Base-by-base conservation (phyloP, 495 filamentous ascomycete species). In the Hypoxylon cercidicola region DNA sequence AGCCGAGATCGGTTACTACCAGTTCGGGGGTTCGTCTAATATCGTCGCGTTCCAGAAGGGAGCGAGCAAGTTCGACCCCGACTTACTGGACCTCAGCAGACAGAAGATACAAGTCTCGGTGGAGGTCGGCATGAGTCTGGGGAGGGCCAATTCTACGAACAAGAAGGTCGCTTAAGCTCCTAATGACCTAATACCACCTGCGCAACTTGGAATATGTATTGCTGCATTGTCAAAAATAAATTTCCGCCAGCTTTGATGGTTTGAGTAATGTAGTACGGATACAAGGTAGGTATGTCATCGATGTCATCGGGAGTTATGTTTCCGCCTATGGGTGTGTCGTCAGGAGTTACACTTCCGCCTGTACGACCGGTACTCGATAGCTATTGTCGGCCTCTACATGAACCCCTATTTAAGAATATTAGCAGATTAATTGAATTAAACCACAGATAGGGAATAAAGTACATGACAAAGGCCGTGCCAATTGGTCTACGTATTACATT, bases 1-100 rank as follows among this genome's bases (percentile, higher is more conserved):
- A 4, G 83, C 89, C 10, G 71, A 88, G 67, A 77, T 84, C 44
- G 87, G 87, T 7, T 89, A 87, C 84, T 90, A 90, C 67, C 88
- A 90, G 65, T 90, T 86, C 73, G 87, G 88, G 10, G 88, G 88
- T 5, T 84, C 80, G 5, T 85, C 81, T 9, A 80, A 88, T 66
- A 86, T 83, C 59, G 63, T 90, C 57, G 60, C 90, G 1, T 89
- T 90, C 30, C 55, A 73, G 15, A 68, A 73, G 51, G 73, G 64
- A 11, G 69, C 49, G 11, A 55, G 73, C 25, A 67, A 66, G 59
- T 54, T 79, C 0, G 59, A 50, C 15, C 43, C 64, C 3, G 69
- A 77, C 5, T 82, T 86, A 53, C 84, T 82, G 2, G 67, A 82
- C 40, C 60, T 79, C 0, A 80, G 80, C 0, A 72, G 77, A 39